Percentiles rank a stretch among this genome's conserved stretches.
Conservation (phyloP, 2,329 filamentous ascomycete genomes). For the Pseudogymnoascus sp. region DNA sequence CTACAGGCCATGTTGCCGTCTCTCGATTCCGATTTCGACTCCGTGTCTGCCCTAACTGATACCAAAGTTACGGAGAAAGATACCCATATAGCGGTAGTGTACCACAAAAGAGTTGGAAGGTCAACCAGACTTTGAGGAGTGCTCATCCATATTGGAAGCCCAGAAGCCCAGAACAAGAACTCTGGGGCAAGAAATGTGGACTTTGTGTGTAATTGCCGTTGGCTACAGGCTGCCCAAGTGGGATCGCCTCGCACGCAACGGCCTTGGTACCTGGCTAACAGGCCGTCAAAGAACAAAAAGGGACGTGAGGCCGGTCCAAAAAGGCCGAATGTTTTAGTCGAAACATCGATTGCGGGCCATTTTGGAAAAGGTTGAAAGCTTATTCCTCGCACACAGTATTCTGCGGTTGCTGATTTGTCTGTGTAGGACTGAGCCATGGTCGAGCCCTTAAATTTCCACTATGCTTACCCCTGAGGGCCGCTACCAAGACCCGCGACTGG, state of each 20-base stretch:
- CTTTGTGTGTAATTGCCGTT: slow-evolving; percentile 4
- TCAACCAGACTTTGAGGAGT: neutral
- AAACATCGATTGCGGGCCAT: neutral
- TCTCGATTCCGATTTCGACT: neutral
- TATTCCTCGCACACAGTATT: neutral
- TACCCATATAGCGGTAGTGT: slow-evolving; percentile 1
- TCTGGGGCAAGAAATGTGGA: neutral
- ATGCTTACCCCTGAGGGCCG: neutral
- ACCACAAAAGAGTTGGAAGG: neutral
- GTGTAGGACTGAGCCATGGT: slow-evolving; percentile 1
- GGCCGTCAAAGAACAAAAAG: neutral
- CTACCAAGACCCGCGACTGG: neutral
- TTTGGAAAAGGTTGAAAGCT: slow-evolving; percentile 7
- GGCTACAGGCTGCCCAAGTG: neutral
- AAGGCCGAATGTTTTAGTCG: neutral
- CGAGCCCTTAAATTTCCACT: slow-evolving; percentile 3
- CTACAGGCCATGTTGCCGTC: neutral
- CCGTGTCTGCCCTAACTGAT: neutral
- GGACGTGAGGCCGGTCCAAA: neutral
- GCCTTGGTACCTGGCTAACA: slow-evolving; percentile 3
- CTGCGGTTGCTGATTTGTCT: neutral
- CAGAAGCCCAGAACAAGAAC: neutral
- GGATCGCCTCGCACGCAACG: neutral
- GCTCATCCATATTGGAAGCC: neutral
- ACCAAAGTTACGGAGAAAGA: slow-evolving; percentile 1